These are phyloP conservation scores for Xylariales sp. DNA, from an alignment of 2,329 filamentous ascomycete species.

Conservation along the genomic window DNA sequence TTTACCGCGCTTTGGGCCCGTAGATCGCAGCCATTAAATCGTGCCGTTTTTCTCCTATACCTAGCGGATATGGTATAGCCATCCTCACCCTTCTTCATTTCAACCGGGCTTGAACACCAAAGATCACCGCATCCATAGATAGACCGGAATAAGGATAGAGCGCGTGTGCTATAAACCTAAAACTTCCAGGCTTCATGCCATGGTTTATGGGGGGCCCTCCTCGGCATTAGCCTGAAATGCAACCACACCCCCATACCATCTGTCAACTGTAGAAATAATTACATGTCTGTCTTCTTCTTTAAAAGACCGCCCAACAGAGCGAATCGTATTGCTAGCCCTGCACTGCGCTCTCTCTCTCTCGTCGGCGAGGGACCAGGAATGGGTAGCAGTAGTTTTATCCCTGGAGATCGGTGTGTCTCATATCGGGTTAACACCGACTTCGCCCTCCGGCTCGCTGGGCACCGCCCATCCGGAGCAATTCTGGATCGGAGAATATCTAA, in stretches of 20 bases:
- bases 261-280: background rate
- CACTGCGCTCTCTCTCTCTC: background rate
- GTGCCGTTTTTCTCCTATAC: background rate
- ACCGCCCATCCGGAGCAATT: background rate
- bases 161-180: background rate
- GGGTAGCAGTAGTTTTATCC: slow-evolving; percentile 11
- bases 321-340: slow-evolving; percentile 1
- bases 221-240: slow-evolving; percentile 24
- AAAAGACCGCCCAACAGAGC: background rate
- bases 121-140: background rate
- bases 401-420: slow-evolving; percentile 30
- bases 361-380: background rate
- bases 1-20: slow-evolving; percentile 23
- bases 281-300: background rate
- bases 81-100: background rate
- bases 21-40: slow-evolving; percentile 21
- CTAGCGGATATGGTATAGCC: background rate
- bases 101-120: background rate
- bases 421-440: background rate
- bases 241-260: slow-evolving; percentile 3
- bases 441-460: background rate
- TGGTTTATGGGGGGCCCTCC: background rate
- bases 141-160: background rate
- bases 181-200: background rate
- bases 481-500: slow-evolving; percentile 12